Evolutionary conservation across 129 eudicot species (phyloP), one percentile per base, ranked within the genome.

Genomic region (Pseudognaphalium luteoalbum): DNA sequence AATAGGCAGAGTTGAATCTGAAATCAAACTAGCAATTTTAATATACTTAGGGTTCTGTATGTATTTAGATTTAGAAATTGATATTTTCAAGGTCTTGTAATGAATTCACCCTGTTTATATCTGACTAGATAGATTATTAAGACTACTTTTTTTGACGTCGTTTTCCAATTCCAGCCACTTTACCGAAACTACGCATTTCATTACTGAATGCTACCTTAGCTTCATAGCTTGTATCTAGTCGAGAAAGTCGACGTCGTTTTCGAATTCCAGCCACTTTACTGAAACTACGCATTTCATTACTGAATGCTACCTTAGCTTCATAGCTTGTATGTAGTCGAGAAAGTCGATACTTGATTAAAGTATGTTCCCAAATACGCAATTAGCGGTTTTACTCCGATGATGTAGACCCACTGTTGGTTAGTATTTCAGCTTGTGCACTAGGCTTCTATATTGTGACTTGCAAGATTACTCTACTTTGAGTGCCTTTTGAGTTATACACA

Each of bases 371-470:
- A 37, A 37, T 0, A 25, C 28, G 28, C 1, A 37, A 37, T 1
- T 37, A 37, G 44, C 44, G 2, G 44, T 37, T 7, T 8, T 37
- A 11, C 44, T 7, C 44, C 44, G 7, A 6, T 6, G 8, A 35
- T 35, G 41, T 8, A 25, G 28, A 25, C 28, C 28, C 28, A 0
- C 28, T 25, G 28, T 25, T 25, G 15, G 51, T 44, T 16, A 44
- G 12, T 44, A 11, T 44, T 44, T 44, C 1, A 44, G 16, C 16
- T 11, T 44, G 15, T 44, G 51, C 51, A 44, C 15, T 44, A 44
- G 51, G 51, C 51, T 44, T 44, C 16, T 44, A 54, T 54, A 54
- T n/a, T 61, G 52, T 56, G 32, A 72, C 66, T 56, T 32, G 66
- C 52, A 33, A 72, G 30, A 72, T 56, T 4, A 54, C 64, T 56